Conservation (phyloP, 208 protist genomes). For the Crithidia thermophila region DNA sequence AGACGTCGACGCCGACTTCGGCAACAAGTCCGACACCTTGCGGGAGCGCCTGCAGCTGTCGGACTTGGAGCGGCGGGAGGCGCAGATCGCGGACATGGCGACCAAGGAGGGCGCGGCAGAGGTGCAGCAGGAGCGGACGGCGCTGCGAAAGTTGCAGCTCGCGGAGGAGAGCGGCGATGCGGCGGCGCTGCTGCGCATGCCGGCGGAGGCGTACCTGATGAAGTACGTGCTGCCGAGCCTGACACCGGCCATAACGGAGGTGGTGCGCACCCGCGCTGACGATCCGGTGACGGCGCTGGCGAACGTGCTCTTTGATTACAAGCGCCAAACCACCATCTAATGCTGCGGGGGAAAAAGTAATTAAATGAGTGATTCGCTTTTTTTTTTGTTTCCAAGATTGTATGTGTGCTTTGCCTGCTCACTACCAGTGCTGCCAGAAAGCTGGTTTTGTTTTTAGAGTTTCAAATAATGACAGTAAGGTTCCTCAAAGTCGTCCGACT, state of each 20-base stretch:
- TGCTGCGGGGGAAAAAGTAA: neutral
- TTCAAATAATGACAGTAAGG: no score
- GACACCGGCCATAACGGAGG: constrained; percentile 88
- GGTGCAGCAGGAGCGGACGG: constrained; percentile 44
- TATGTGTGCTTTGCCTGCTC: no score
- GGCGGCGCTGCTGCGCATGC: constrained; percentile 36
- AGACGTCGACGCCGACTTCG: no score
- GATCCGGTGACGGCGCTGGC: constrained; percentile 93
- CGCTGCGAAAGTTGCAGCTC: constrained; percentile 64
- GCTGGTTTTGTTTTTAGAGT: neutral
- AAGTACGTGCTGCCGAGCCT: constrained; percentile 92
- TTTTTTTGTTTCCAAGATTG: no score
- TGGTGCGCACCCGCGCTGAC: constrained; percentile 87
- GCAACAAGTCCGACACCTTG: neutral
- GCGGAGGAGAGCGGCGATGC: constrained; percentile 45
- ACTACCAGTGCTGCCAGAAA: constrained; percentile 1
- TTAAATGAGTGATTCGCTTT: neutral
- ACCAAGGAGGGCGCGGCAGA: constrained; percentile 25
- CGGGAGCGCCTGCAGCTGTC: constrained; percentile 3
- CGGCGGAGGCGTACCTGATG: constrained; percentile 93
- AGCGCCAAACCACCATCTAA: constrained; percentile 49
- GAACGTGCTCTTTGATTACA: constrained; percentile 87
- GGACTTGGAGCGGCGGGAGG: constrained; percentile 21
- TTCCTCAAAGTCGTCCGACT: no score
- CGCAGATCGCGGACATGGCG: constrained; percentile 23